phyloP scores from a whole-genome alignment of 345 rosid genomes.

The Noccaea caerulescens region DNA sequence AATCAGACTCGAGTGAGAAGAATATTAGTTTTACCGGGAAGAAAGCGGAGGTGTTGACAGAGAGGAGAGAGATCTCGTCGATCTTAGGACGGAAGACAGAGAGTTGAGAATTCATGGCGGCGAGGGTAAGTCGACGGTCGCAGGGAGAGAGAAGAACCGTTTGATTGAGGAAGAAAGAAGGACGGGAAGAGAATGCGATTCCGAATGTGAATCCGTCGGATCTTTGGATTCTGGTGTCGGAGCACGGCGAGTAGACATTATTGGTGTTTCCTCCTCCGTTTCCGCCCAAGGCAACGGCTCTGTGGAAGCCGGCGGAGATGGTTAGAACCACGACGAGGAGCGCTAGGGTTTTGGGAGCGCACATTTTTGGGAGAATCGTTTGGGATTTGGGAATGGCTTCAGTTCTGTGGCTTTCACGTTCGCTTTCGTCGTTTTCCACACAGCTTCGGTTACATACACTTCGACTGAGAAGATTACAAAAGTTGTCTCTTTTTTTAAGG shows the following conservation, averaged over 20 bases:
- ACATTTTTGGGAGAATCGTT: constrained; percentile 13
- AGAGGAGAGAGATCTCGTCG: constrained; percentile 94
- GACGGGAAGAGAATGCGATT: constrained; percentile 69
- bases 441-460: constrained; percentile 9
- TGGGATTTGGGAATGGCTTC: constrained; percentile 5
- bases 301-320: constrained; percentile 1
- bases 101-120: constrained; percentile 63
- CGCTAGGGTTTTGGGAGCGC: constrained; percentile 30
- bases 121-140: constrained; percentile 67
- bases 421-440: constrained; percentile 24
- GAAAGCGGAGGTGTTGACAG: constrained; percentile 76
- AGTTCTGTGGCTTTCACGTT: constrained; percentile 38
- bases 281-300: neutral
- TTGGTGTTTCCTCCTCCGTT: constrained; percentile 47
- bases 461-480: constrained; percentile 9
- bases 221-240: constrained; percentile 67
- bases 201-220: constrained; percentile 85
- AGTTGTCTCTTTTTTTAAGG: neutral
- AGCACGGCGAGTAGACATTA: constrained; percentile 62
- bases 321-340: constrained; percentile 18
- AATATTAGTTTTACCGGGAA: constrained; percentile 44
- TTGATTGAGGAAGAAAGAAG: constrained; percentile 53
- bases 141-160: constrained; percentile 74
- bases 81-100: constrained; percentile 78
- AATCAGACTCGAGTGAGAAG: neutral